phyloP scores from a whole-genome alignment of 73 alveolate genomes.

The Paramecium caudatum region DNA sequence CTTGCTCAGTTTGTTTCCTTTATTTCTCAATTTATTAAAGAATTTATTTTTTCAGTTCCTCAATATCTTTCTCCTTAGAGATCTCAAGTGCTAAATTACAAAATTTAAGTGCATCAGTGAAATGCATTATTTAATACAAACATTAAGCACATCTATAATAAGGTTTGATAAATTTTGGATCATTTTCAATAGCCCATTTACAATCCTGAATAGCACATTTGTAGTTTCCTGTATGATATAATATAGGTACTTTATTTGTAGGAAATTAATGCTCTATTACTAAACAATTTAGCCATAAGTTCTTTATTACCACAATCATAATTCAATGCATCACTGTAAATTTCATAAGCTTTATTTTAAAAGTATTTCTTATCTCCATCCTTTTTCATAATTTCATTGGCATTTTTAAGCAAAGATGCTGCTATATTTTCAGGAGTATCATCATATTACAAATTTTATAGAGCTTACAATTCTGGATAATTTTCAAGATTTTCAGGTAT shows the following conservation, averaged over 20 bases:
- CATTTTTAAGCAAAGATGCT: constrained; percentile 39
- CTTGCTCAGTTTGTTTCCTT: constrained; percentile 46
- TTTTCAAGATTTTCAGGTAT: constrained; percentile 72
- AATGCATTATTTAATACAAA: constrained; percentile 44
- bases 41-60: constrained; percentile 39
- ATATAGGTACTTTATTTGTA: constrained; percentile 14
- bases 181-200: constrained; percentile 75
- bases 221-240: constrained; percentile 46
- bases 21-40: constrained; percentile 44
- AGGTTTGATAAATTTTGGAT: constrained; percentile 72
- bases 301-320: constrained; percentile 68
- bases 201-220: constrained; percentile 72
- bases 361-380: constrained; percentile 53
- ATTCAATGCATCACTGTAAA: constrained; percentile 24
- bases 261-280: constrained; percentile 71
- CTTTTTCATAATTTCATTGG: constrained; percentile 47
- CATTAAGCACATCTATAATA: constrained; percentile 74
- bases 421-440: constrained; percentile 77
- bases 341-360: constrained; percentile 41
- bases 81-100: constrained; percentile 61
- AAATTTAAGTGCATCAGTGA: constrained; percentile 47
- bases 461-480: constrained; percentile 73
- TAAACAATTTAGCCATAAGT: constrained; percentile 60
- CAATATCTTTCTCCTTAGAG: constrained; percentile 59
- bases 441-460: constrained; percentile 69